These are phyloP conservation scores for Cyclotella choctawhatcheeana DNA, from an alignment of 108 stramenopile species.

Conservation along the genomic window DNA sequence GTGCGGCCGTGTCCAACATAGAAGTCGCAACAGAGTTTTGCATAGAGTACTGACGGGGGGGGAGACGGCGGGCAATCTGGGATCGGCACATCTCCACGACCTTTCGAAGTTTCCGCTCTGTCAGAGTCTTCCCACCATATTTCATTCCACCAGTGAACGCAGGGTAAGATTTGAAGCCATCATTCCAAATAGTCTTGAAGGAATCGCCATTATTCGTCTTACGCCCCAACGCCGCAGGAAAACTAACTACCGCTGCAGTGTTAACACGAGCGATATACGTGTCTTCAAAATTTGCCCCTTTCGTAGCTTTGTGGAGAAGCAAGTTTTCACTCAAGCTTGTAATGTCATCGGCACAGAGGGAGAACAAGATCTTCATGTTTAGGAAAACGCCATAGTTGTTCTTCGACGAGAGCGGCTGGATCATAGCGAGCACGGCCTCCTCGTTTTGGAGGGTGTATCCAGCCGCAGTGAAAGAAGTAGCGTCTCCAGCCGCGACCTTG, in stretches of 20 bases:
- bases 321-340: neutral
- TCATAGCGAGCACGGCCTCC: neutral
- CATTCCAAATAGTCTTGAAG: conserved; percentile 1
- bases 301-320: neutral
- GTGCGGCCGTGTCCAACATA: neutral
- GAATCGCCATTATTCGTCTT: neutral
- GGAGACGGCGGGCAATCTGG: conserved; percentile 1
- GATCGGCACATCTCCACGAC: neutral
- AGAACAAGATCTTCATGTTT: neutral
- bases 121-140: neutral
- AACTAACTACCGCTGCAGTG: neutral
- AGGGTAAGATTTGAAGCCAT: conserved; percentile 3
- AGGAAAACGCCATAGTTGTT: neutral
- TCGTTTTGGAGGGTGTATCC: conserved; percentile 1
- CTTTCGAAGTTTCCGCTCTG: neutral
- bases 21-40: neutral
- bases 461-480: neutral
- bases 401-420: neutral
- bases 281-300: neutral
- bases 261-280: neutral
- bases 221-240: neutral
- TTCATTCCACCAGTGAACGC: neutral
- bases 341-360: neutral
- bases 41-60: neutral
- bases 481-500: neutral